Evolutionary conservation across 1,284 basidiomycete genomes (phyloP), one percentile per base, ranked within the genome.

Genomic region (Mycosarcoma maydis): DNA sequence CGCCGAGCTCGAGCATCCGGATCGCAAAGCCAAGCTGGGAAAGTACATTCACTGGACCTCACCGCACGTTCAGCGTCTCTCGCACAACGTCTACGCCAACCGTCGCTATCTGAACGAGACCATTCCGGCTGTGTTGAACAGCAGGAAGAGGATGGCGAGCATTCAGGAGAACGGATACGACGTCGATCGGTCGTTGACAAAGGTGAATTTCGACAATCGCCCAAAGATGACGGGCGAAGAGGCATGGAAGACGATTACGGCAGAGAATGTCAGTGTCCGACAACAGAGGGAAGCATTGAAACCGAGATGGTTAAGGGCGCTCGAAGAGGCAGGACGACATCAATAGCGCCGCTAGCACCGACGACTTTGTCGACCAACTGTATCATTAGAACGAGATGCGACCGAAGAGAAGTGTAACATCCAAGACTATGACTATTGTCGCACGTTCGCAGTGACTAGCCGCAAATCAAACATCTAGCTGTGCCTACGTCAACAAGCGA

Each of bases 11-110:
- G 38, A 52, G 3, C 68, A 71, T 33, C 68, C 68, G 3, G 68
- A 71, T 13, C 57, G 62, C 38, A 38, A 41, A 33, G 37, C 54
- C 14, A 62, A 62, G 1, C 45, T 71, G 26, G 68, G 68, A 3
- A 17, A 34, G 6, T 71, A 45, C 44, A 66, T 71, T 26, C 36
- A 59, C 34, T 71, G 68, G 68, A 61, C 32, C 5, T 66, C 62
- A 14, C 62, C 68, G 1, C 54, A 66, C 40, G 48, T 71, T 0
- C 68, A 71, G 20, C 49, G 62, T 14, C 58, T 66, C 4, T 61
- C 62, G 44, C 62, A 59, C 33, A 66, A 62, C 34, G 41, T 61
- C 2, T 53, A 46, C 17, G 62, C 57, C 6, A 71, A 71, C 13
- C 36, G 62, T 14, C 30, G 68, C 3, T 71, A 71, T 27, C 45